Evolutionary conservation across 148 eudicot genomes (phyloP), one percentile per base, ranked within the genome.

Genomic region (Pharnaceum exiguum): DNA sequence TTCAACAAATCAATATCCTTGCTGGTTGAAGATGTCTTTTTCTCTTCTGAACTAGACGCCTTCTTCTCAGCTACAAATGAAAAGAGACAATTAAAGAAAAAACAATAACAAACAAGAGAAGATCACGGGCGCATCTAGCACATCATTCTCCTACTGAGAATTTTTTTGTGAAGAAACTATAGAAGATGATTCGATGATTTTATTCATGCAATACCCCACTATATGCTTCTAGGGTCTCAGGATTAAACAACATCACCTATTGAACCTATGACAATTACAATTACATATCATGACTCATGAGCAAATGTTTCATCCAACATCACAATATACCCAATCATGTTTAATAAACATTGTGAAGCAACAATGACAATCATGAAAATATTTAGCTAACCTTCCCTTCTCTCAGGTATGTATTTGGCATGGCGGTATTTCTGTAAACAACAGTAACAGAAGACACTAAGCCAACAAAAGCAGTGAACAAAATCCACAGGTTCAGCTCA

Each of bases 331-430:
- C 23, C 0, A 17, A 13, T 35, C 24, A 32, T 3, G 17, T 29
- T 33, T 53, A 0, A 13, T 33, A 12, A 10, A 12, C n/a, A 3
- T 5, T 19, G 16, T 36, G 17, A 52, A 4, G 51, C 24, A 25
- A 45, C 27, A 26, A 12, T 19, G n/a, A 21, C 30, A 6, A 32
- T 42, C 28, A 44, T 7, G 9, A 25, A 27, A n/a, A 46, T 36
- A 31, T 8, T n/a, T 15, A 27, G 51, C 71, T 57, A 15, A 75
- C 79, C 79, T 71, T 75, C 72, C 55, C 71, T 75, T 63, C 36
- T 75, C 62, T 75, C 79, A 24, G 72, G 79, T 60, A 71, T 47
- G 53, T 62, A 75, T 62, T 67, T 75, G 1, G 79, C 79, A 33
- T 71, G 59, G 62, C 79, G 52, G 43, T 75, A 75, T 31, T 75